A percentile compares a stretch with the other conserved stretches of the same genome.
Conservation (phyloP, 2,329 filamentous ascomycete species). For the Arthrobotrys megalospora region DNA sequence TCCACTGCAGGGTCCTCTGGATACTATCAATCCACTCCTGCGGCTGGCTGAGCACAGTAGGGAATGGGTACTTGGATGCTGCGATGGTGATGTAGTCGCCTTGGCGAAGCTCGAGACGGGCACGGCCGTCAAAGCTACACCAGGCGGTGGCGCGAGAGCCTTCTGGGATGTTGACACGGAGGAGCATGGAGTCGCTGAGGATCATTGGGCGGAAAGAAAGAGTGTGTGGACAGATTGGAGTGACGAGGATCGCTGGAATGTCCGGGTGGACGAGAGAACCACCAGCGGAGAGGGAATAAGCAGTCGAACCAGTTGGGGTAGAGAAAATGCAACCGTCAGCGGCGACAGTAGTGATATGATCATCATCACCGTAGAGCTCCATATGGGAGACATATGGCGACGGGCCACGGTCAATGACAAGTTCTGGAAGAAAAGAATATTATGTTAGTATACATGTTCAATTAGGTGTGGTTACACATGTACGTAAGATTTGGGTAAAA, state of each 20-base stretch:
- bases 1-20: constrained; percentile 92
- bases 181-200: constrained; percentile 91
- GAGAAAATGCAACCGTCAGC: constrained; percentile 98
- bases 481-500: neutral
- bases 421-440: constrained; percentile 72
- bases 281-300: constrained; percentile 95
- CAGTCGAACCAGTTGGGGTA: constrained; percentile 91
- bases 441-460: constrained; percentile 28
- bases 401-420: constrained; percentile 97
- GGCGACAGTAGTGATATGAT: constrained; percentile 93
- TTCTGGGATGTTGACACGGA: constrained; percentile 87
- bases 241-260: constrained; percentile 95
- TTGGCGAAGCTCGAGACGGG: constrained; percentile 89
- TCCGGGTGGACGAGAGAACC: constrained; percentile 96
- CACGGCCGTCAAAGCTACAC: constrained; percentile 97
- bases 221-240: constrained; percentile 97
- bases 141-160: constrained; percentile 93
- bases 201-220: constrained; percentile 98
- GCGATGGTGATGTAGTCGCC: constrained; percentile 97
- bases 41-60: constrained; percentile 89
- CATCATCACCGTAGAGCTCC: constrained; percentile 94
- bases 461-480: constrained; percentile 25
- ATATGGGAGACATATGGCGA: constrained; percentile 97
- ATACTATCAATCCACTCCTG: constrained; percentile 98
- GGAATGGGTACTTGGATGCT: constrained; percentile 96